phyloP scores from a whole-genome alignment of 805 yeast genomes.

The Tetrapisispora pingtungensis region DNA sequence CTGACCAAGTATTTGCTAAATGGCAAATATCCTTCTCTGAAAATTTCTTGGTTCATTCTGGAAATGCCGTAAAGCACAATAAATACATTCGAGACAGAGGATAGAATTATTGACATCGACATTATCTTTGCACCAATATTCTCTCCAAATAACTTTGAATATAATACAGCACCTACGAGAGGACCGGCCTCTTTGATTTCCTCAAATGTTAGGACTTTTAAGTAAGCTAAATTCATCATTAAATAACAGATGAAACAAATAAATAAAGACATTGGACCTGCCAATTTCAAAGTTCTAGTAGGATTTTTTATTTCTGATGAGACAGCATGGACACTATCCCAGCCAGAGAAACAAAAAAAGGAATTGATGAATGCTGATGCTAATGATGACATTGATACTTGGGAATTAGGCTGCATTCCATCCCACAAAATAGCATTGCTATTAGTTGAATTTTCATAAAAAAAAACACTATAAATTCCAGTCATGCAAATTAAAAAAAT shows the following conservation, averaged over 20 bases:
- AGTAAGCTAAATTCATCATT: slow-evolving; percentile 46
- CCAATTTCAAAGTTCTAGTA: slow-evolving; percentile 43
- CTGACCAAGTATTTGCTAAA: slow-evolving; percentile 42
- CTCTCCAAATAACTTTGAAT: slow-evolving; percentile 45
- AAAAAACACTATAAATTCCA: slow-evolving; percentile 50
- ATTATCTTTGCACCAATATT: slow-evolving; percentile 44
- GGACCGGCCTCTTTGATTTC: slow-evolving; percentile 48
- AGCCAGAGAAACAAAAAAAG: slow-evolving; percentile 51
- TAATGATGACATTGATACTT: slow-evolving; percentile 36
- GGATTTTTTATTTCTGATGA: slow-evolving; percentile 56
- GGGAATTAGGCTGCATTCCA: slow-evolving; percentile 21
- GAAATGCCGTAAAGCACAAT: slow-evolving; percentile 52
- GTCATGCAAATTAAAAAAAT: slow-evolving; percentile 45
- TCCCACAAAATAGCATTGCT: slow-evolving; percentile 8
- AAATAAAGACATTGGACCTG: slow-evolving; percentile 47
- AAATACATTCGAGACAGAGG: slow-evolving; percentile 53
- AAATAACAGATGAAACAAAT: slow-evolving; percentile 41
- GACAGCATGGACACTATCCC: slow-evolving; percentile 53
- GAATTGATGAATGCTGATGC: slow-evolving; percentile 50
- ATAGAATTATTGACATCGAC: slow-evolving; percentile 48
- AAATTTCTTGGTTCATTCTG: slow-evolving; percentile 54
- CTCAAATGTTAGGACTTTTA: slow-evolving; percentile 43
- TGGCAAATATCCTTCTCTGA: slow-evolving; percentile 55
- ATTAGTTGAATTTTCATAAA: slow-evolving; percentile 6
- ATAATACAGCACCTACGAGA: slow-evolving; percentile 47